phyloP scores from a whole-genome alignment of 805 yeast species.

The Grigorovia jiainica region DNA sequence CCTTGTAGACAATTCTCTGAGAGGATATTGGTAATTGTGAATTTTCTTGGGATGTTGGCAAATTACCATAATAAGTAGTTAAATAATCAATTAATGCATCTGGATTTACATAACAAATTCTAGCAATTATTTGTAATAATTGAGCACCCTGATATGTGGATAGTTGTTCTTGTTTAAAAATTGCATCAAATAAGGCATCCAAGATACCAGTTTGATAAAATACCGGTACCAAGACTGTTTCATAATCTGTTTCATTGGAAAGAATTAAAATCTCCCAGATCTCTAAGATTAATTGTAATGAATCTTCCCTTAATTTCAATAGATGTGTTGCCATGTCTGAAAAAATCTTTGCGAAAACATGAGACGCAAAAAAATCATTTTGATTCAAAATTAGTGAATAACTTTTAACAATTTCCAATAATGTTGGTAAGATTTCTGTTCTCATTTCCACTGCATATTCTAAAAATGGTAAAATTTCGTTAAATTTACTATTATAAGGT shows the following conservation, averaged over 20 bases:
- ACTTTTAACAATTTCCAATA: conserved; percentile 53
- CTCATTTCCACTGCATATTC: conserved; percentile 53
- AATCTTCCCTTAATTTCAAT: conserved; percentile 59
- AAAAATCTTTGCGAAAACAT: conserved; percentile 29
- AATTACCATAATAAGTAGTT: conserved; percentile 15
- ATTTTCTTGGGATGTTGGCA: conserved; percentile 17
- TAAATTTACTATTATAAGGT: conserved; percentile 30
- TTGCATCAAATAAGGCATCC: conserved; percentile 19
- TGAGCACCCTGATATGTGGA: conserved; percentile 28
- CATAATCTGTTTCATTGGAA: conserved; percentile 18
- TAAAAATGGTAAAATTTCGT: conserved; percentile 40
- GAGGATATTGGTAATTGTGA: conserved; percentile 14
- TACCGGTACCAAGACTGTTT: conserved; percentile 15
- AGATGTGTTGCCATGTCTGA: conserved; percentile 45
- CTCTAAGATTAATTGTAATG: conserved; percentile 40
- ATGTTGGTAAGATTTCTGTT: conserved; percentile 63
- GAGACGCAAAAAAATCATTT: conserved; percentile 28
- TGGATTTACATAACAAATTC: conserved; percentile 30
- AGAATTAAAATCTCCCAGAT: conserved; percentile 27
- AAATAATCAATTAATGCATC: conserved; percentile 24
- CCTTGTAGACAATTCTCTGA: conserved; percentile 17
- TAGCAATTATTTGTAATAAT: conserved; percentile 28
- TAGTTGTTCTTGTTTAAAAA: conserved; percentile 24
- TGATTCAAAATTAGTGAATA: conserved; percentile 42
- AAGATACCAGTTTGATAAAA: conserved; percentile 22